Conservation (phyloP, 805 yeast genomes). For the Lachancea meyersii region DNA sequence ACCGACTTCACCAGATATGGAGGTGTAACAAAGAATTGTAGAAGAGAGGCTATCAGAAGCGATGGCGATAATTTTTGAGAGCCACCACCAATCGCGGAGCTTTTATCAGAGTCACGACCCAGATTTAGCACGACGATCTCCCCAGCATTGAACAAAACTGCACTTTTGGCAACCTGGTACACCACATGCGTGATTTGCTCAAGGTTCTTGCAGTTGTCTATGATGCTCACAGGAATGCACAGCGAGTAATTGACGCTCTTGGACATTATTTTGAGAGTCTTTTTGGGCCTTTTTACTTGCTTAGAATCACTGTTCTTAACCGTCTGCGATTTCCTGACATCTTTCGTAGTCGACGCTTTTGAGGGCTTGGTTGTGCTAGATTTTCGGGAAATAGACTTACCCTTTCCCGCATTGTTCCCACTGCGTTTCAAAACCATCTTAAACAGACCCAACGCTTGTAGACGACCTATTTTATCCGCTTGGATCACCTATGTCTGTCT, state of each 20-base stretch:
- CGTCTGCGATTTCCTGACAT: not conserved
- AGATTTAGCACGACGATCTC: slow-evolving; percentile 70
- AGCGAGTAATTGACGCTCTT: slow-evolving; percentile 41
- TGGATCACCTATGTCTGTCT: not conserved
- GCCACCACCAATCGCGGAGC: slow-evolving; percentile 8
- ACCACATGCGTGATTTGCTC: slow-evolving; percentile 69
- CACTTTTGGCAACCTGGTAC: slow-evolving; percentile 74
- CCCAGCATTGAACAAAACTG: slow-evolving; percentile 60
- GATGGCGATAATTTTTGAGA: slow-evolving; percentile 33
- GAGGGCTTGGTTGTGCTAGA: not conserved
- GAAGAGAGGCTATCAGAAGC: slow-evolving; percentile 55
- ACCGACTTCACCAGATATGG: slow-evolving; percentile 64
- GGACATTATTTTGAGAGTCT: slow-evolving; percentile 12
- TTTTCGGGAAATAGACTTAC: not conserved
- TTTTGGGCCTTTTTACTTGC: slow-evolving; percentile 7
- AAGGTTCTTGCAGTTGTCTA: slow-evolving; percentile 55
- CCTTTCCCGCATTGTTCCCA: not conserved
- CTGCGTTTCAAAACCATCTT: slow-evolving; percentile 4
- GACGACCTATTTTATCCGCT: not conserved
- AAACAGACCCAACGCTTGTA: too few species aligned
- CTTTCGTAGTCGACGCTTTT: not conserved
- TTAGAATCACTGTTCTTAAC: not conserved
- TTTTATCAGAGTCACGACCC: slow-evolving; percentile 17
- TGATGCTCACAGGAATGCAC: slow-evolving; percentile 67
- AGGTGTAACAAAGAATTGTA: slow-evolving; percentile 82